Evolutionary conservation across 1,139 yeast species (phyloP).

Genomic region (Protomyces macrosporus): DNA sequence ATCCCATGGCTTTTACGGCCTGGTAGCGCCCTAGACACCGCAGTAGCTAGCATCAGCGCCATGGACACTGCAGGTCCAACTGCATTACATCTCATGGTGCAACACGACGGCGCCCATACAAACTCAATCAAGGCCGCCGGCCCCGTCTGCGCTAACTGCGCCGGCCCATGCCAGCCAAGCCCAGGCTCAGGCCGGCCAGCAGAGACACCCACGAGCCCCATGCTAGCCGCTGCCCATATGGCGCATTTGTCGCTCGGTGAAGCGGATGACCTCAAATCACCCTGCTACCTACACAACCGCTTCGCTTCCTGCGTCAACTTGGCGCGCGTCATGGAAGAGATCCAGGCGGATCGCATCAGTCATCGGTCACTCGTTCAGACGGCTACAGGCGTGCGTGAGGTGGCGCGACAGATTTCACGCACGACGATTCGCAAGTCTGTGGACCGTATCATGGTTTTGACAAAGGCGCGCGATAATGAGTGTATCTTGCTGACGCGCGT

Average conservation of each 20-base stretch:
- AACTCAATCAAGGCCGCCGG: too few relatives aligned
- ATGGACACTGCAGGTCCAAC: too few relatives aligned
- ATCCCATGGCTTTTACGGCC: too few relatives aligned
- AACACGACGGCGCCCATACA: too few relatives aligned
- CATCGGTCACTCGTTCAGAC: conserved; percentile 50
- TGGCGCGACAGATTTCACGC: conserved; percentile 58
- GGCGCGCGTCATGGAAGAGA: conserved; percentile 31
- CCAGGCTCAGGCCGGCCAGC: not conserved
- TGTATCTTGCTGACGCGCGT: conserved; percentile 69
- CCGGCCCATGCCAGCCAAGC: too few relatives aligned
- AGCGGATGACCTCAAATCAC: conserved; percentile 25
- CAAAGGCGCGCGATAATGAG: conserved; percentile 79
- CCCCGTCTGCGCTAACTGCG: too few relatives aligned
- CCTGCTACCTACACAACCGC: conserved; percentile 33
- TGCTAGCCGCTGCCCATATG: not conserved
- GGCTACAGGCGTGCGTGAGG: conserved; percentile 76
- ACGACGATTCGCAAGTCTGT: conserved; percentile 71
- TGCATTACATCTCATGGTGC: too few relatives aligned
- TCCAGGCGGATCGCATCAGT: conserved; percentile 31
- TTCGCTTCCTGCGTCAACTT: conserved; percentile 35
- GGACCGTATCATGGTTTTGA: conserved; percentile 67
- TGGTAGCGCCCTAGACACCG: too few relatives aligned
- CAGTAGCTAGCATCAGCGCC: too few relatives aligned
- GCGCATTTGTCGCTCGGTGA: not conserved
- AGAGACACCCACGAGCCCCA: not conserved